Percentiles rank a stretch among this genome's conserved stretches.
These are phyloP conservation scores for Phanerodontia chrysosporium DNA, from an alignment of 768 basidiomycete genomes.

Conservation along the genomic window DNA sequence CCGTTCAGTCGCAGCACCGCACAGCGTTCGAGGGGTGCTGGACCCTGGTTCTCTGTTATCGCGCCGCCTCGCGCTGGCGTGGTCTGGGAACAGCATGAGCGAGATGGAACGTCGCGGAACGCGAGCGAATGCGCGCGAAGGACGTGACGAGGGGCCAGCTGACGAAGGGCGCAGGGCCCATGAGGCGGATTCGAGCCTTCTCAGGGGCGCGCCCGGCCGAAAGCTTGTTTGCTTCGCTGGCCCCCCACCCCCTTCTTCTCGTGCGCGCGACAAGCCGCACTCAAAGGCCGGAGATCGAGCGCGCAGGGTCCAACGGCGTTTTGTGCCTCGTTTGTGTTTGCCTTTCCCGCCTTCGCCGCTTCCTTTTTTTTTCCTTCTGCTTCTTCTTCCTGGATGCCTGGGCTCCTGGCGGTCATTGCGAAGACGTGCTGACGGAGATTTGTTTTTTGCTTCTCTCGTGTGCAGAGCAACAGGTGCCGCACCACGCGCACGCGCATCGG, in stretches of 20 bases:
- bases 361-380: not conserved
- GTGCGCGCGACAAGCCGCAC: not conserved
- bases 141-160: not conserved
- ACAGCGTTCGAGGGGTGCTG: not conserved
- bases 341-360: not conserved
- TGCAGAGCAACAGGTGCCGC: not conserved
- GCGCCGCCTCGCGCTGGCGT: not conserved
- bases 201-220: not conserved
- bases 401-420: not conserved
- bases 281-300: not conserved
- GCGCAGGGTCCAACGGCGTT: not conserved
- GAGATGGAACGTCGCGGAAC: too few relatives aligned
- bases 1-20: not conserved
- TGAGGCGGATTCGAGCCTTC: not conserved
- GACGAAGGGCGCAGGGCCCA: not conserved
- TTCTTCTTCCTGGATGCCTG: not conserved
- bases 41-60: not conserved
- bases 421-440: not conserved
- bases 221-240: not conserved
- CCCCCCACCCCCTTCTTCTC: not conserved
- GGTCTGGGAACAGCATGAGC: not conserved
- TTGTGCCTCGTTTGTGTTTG: not conserved
- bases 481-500: conserved; percentile 7
- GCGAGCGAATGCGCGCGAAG: too few relatives aligned
- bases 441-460: not conserved